Base-by-base conservation (phyloP, 2,329 filamentous ascomycete species). In the Fusarium beomiforme region DNA sequence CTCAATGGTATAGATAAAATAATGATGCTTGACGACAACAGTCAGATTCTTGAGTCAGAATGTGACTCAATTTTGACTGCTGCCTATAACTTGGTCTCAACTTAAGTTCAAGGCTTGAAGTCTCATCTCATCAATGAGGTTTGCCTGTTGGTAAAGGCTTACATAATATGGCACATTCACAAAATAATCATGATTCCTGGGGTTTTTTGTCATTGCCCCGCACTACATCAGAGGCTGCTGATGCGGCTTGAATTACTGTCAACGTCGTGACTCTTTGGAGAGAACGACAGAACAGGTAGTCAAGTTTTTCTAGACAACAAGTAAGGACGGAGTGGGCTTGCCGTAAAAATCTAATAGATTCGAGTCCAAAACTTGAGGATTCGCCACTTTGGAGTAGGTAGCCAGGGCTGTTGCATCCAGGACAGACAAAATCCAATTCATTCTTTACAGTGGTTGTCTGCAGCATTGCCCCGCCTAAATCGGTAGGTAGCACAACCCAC, bases 131-230 rank as follows among this genome's bases (percentile, higher is more conserved):
- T 17, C 19, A 59, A 34, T n/a, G n/a, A n/a, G n/a, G 29, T 34
- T 55, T 49, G 57, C 47, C 19, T n/a, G 31, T 26, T 34, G 31
- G 37, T 31, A n/a, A 50, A 24, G 24, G 75, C 67, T 77, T 77
- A 77, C 75, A 76, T 76, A 76, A 76, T 76, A 76, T 76, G 51
- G n/a, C 43, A 44, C 62, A 75, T 74, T 75, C 75, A 77, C 75
- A 77, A 60, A 76, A 67, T 47, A 67, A 62, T 47, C 58, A 62
- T 63, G 59, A 60, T 67, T 67, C 61, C 33, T 31, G 53, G 60
- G 47, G 31, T 36, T 39, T 53, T 37, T 50, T 26, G 33, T 37
- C 39, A 49, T 39, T 63, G 63, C 64, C 64, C 64, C 64, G 64
- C 64, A 68, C 63, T 61, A 33, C 55, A 61, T 49, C n/a, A 42